Evolutionary conservation across 1,284 basidiomycete species (phyloP).

Genomic region (Mycena sp.): DNA sequence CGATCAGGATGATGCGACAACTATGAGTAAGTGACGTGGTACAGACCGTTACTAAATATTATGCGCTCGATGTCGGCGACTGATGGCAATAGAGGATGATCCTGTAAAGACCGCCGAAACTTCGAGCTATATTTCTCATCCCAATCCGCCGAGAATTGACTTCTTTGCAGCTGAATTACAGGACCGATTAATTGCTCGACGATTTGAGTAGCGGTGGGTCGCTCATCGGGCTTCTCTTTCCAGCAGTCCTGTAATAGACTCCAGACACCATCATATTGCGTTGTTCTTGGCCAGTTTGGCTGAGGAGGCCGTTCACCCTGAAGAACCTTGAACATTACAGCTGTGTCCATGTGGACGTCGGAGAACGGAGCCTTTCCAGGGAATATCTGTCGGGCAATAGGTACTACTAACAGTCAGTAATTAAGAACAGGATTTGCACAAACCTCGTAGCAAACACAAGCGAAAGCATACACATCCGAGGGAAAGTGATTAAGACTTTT

Average conservation of each 20-base stretch:
- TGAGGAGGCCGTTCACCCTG: conserved; percentile 11
- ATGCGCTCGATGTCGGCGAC: conserved; percentile 2
- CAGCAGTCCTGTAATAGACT: too few species aligned
- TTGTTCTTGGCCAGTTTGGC: background rate
- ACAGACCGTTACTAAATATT: conserved; percentile 7
- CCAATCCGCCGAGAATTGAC: conserved; percentile 3
- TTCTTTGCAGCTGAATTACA: background rate
- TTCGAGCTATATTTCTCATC: background rate
- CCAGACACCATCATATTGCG: too few species aligned
- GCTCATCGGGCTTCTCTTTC: background rate
- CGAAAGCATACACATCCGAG: conserved; percentile 41
- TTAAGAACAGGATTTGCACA: background rate
- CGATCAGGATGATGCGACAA: too few species aligned
- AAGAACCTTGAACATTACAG: conserved; percentile 11
- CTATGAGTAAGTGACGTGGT: too few species aligned
- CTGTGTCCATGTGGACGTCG: conserved; percentile 12
- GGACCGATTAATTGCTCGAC: background rate
- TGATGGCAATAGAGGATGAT: background rate
- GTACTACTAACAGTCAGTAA: background rate
- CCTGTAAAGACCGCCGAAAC: background rate
- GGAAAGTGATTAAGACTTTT: conserved; percentile 18
- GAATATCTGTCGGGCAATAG: conserved; percentile 18
- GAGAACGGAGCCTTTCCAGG: conserved; percentile 22
- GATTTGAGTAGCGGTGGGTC: background rate
- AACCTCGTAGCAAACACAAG: conserved; percentile 39